A percentile compares a stretch with the other conserved stretches of the same genome.
Conservation (phyloP, 2,329 filamentous ascomycete species). For the Nannizzia gypsea region DNA sequence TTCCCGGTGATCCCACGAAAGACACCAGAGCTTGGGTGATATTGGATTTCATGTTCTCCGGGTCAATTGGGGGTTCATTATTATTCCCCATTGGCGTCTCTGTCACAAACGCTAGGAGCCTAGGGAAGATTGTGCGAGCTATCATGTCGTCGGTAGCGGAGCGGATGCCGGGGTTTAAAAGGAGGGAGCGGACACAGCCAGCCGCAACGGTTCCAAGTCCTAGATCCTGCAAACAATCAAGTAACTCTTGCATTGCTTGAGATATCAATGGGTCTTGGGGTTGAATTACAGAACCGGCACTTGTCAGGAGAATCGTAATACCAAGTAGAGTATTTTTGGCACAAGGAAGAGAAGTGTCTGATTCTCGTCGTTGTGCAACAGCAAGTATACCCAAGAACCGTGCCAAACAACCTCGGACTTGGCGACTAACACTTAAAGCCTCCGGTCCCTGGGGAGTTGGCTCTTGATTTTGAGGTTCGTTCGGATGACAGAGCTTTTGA, state of each 20-base stretch:
- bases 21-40: constrained; percentile 63
- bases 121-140: constrained; percentile 60
- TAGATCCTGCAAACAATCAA: constrained; percentile 61
- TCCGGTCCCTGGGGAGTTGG: constrained; percentile 27
- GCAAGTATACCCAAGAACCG: constrained; percentile 64
- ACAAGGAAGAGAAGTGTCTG: constrained; percentile 65
- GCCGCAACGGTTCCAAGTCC: constrained; percentile 68
- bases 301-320: constrained; percentile 77
- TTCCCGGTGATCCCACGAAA: constrained; percentile 45
- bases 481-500: constrained; percentile 47
- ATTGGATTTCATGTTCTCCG: constrained; percentile 59
- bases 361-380: constrained; percentile 40
- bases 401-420: constrained; percentile 70
- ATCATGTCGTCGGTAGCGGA: constrained; percentile 59
- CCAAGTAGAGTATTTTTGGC: constrained; percentile 89
- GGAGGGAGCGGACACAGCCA: constrained; percentile 74
- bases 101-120: constrained; percentile 63
- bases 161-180: constrained; percentile 53
- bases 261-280: constrained; percentile 63
- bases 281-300: constrained; percentile 60
- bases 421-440: constrained; percentile 46
- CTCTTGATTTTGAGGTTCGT: constrained; percentile 20
- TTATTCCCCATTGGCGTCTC: constrained; percentile 40
- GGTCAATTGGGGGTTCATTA: constrained; percentile 52
- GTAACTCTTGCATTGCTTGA: constrained; percentile 64